Conservation (phyloP, 2,329 filamentous ascomycete species). For the Diaporthe vexans region DNA sequence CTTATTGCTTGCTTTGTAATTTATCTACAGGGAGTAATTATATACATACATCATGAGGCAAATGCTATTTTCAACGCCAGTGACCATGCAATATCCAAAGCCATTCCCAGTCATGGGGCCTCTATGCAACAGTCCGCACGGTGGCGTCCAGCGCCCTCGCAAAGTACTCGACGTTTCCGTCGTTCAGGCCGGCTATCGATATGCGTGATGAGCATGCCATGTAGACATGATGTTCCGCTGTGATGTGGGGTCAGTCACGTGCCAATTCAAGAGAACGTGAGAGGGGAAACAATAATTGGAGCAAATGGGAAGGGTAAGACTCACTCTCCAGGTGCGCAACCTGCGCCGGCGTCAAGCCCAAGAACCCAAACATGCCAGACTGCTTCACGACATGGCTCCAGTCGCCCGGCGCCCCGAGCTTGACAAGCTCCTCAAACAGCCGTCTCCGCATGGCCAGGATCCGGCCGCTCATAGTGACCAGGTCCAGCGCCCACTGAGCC, state of each 20-base stretch:
- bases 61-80: constrained; percentile 15
- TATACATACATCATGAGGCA: constrained; percentile 5
- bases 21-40: constrained; percentile 15
- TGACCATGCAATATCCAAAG: not conserved
- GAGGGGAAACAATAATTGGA: not conserved
- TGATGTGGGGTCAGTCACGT: constrained; percentile 27
- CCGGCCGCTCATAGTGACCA: constrained; percentile 54
- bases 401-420: constrained; percentile 51
- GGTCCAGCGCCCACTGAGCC: constrained; percentile 53
- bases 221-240: constrained; percentile 54
- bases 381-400: constrained; percentile 56
- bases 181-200: constrained; percentile 56
- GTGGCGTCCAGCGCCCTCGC: constrained; percentile 45
- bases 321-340: constrained; percentile 54
- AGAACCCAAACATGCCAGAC: constrained; percentile 59
- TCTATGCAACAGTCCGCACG: constrained; percentile 27
- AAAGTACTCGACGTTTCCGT: constrained; percentile 52
- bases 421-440: constrained; percentile 51
- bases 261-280: not conserved
- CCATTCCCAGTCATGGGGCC: not conserved
- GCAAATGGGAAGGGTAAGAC: not conserved
- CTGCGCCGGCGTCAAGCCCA: constrained; percentile 63
- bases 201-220: constrained; percentile 57
- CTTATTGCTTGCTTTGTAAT: not conserved
- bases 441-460: constrained; percentile 53